phyloP scores from a whole-genome alignment of 345 rosid species.

The Hibiscus syriacus region DNA sequence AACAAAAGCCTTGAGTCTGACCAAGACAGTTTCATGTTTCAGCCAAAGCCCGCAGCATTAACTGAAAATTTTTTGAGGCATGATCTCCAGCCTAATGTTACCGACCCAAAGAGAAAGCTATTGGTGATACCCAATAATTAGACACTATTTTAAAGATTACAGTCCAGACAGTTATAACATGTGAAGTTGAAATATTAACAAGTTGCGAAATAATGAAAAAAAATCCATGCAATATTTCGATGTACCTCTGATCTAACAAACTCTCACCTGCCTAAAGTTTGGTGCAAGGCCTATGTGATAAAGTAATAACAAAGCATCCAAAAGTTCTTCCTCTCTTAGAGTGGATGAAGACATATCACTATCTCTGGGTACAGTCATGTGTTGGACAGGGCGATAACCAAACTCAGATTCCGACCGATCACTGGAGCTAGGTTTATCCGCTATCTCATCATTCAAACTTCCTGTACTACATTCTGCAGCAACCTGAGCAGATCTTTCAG shows the following conservation, averaged over 20 bases:
- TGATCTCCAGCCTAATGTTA: not conserved
- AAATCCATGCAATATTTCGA: not conserved
- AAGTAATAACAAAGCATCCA: slow-evolving; percentile 65
- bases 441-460: slow-evolving; percentile 80
- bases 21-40: not conserved
- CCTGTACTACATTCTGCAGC: slow-evolving; percentile 74
- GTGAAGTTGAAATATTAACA: slow-evolving; percentile 6
- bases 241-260: not conserved
- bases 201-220: not conserved
- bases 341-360: slow-evolving; percentile 50
- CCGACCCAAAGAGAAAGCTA: not conserved
- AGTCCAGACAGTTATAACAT: not conserved
- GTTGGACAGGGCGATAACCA: slow-evolving; percentile 57
- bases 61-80: not conserved
- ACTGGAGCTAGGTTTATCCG: slow-evolving; percentile 88
- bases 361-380: slow-evolving; percentile 44
- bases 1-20: not conserved
- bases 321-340: slow-evolving; percentile 83
- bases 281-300: slow-evolving; percentile 95
- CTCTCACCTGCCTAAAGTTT: slow-evolving; percentile 83
- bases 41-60: not conserved
- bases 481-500: slow-evolving; percentile 84
- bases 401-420: slow-evolving; percentile 79
- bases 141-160: not conserved
- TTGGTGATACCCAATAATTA: not conserved